These are phyloP conservation scores for Sarocladium oryzae DNA, from an alignment of 2,329 filamentous ascomycete species.

Conservation along the genomic window DNA sequence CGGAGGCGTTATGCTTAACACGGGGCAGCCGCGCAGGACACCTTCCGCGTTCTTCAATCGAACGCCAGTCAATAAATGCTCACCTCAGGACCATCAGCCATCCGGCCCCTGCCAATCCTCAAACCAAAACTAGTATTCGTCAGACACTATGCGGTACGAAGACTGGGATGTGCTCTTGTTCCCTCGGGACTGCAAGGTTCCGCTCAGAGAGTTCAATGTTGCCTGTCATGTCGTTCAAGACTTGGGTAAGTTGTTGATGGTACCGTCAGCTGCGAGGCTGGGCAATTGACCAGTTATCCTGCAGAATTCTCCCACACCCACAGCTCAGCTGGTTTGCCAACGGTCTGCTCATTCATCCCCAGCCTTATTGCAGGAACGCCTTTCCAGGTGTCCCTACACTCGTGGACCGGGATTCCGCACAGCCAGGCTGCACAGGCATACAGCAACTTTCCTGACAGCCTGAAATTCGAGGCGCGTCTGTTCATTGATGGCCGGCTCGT, in stretches of 20 bases:
- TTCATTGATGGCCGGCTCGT: constrained; percentile 61
- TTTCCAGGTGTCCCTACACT: constrained; percentile 70
- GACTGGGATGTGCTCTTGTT: constrained; percentile 85
- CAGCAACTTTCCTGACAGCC: constrained; percentile 47
- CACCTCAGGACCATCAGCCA: too few relatives aligned
- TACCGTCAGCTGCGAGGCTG: background rate
- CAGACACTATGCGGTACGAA: constrained; percentile 64
- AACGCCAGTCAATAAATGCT: too few relatives aligned
- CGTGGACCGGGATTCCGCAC: constrained; percentile 55
- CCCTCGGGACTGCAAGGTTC: constrained; percentile 57
- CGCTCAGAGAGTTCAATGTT: constrained; percentile 77
- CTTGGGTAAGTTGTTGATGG: constrained; percentile 25
- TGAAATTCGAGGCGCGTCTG: constrained; percentile 60
- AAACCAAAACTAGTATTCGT: too few relatives aligned
- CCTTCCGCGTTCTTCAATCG: background rate
- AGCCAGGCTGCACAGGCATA: constrained; percentile 51
- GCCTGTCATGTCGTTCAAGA: constrained; percentile 64
- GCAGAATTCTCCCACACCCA: constrained; percentile 47
- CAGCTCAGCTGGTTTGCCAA: constrained; percentile 48
- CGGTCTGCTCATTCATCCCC: constrained; percentile 65
- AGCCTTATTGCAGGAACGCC: constrained; percentile 50
- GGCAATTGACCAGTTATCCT: background rate
- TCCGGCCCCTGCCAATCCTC: background rate
- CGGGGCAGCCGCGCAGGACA: background rate
- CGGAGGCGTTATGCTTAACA: background rate